Conservation (phyloP, 345 rosid genomes). For the Linum tenue region DNA sequence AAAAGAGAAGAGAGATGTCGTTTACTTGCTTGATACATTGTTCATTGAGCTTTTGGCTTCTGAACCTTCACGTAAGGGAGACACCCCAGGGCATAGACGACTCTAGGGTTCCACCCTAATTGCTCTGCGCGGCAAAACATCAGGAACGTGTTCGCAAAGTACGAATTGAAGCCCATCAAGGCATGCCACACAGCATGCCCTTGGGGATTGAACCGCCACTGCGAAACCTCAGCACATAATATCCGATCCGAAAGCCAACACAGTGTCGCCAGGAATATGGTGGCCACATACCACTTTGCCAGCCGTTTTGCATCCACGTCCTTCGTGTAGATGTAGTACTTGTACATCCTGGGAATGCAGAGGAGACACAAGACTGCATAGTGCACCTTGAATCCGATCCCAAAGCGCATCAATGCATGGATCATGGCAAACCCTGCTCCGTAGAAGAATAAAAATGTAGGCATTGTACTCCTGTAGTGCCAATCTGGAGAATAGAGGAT, state of each 20-base stretch:
- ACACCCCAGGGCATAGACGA: slow-evolving; percentile 41
- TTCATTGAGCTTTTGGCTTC: slow-evolving; percentile 45
- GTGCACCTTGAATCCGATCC: slow-evolving; percentile 81
- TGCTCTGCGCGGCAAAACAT: slow-evolving; percentile 97
- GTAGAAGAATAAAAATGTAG: slow-evolving; percentile 80
- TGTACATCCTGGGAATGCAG: slow-evolving; percentile 87
- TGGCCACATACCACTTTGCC: slow-evolving; percentile 59
- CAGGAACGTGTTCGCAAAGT: slow-evolving; percentile 83
- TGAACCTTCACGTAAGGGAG: slow-evolving; percentile 78
- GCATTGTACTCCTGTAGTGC: slow-evolving; percentile 96
- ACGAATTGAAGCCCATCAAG: slow-evolving; percentile 81
- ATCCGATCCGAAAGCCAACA: slow-evolving; percentile 73
- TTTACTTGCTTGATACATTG: not conserved
- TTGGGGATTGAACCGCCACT: slow-evolving; percentile 70
- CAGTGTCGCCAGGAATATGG: slow-evolving; percentile 43
- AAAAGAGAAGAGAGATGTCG: not conserved
- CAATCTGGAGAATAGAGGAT: slow-evolving; percentile 96
- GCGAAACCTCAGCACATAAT: slow-evolving; percentile 45
- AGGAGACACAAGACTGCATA: slow-evolving; percentile 65
- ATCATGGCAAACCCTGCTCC: slow-evolving; percentile 71
- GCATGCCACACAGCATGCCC: slow-evolving; percentile 94
- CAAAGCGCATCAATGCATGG: slow-evolving; percentile 60
- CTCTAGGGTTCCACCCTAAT: slow-evolving; percentile 63
- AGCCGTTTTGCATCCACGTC: slow-evolving; percentile 58
- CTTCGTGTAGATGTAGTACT: slow-evolving; percentile 80